Percentiles rank a stretch among this genome's conserved stretches.
phyloP scores from a whole-genome alignment of 768 basidiomycete genomes.

The Trametes maxima region DNA sequence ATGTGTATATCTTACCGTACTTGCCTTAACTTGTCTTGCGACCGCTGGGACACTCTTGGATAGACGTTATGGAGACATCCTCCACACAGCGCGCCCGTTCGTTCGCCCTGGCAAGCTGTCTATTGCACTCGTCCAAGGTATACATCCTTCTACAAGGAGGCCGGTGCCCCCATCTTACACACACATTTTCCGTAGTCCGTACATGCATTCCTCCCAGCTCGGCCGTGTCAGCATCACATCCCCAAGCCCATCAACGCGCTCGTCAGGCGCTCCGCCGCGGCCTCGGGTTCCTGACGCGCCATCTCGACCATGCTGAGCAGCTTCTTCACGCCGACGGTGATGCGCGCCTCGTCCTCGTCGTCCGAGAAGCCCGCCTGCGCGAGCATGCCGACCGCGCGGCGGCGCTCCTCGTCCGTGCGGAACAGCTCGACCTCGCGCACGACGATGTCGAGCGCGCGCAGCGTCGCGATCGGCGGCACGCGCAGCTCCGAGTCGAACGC shows the following conservation, averaged over 20 bases:
- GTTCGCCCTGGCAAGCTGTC: neutral
- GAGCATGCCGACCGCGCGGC: conserved; percentile 64
- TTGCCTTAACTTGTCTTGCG: neutral
- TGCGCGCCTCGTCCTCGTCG: conserved; percentile 47
- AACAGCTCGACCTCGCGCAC: conserved; percentile 83
- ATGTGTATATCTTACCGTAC: conserved; percentile 4
- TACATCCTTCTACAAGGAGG: neutral
- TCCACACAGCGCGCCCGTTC: neutral
- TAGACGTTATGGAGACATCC: neutral
- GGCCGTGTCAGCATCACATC: conserved; percentile 27
- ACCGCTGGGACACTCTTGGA: neutral
- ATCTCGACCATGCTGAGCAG: conserved; percentile 90
- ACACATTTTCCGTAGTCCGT: neutral
- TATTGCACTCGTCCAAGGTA: neutral
- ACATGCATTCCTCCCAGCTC: neutral
- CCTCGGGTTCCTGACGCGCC: conserved; percentile 93
- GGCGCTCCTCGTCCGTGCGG: conserved; percentile 52
- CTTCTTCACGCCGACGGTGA: conserved; percentile 94
- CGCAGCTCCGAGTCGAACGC: conserved; percentile 86
- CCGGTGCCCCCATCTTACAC: neutral
- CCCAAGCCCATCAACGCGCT: conserved; percentile 62
- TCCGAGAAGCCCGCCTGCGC: conserved; percentile 72
- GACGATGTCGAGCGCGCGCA: conserved; percentile 73
- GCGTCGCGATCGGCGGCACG: conserved; percentile 77
- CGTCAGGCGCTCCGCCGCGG: conserved; percentile 70